These are phyloP conservation scores for Herpotrichia juniperi DNA, from an alignment of 2,329 filamentous ascomycete species.

Conservation along the genomic window DNA sequence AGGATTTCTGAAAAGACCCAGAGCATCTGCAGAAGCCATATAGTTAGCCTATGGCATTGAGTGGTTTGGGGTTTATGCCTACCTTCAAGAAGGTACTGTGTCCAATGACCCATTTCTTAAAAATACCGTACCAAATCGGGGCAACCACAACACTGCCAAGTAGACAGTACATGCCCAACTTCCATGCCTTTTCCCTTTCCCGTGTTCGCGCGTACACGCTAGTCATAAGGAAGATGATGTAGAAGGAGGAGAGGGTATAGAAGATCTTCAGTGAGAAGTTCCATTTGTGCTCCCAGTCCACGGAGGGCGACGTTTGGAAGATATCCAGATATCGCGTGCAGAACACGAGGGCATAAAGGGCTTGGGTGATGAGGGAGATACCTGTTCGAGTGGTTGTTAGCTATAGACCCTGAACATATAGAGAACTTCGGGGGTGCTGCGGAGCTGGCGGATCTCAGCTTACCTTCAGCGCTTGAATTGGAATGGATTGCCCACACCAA, in stretches of 20 bases:
- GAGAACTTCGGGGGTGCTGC: not conserved
- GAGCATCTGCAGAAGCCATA: slow-evolving; percentile 62
- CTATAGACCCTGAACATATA: not conserved
- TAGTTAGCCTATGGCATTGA: not conserved
- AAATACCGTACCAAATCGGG: slow-evolving; percentile 74
- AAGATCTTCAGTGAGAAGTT: slow-evolving; percentile 87
- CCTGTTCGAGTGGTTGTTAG: slow-evolving; percentile 54
- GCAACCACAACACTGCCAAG: slow-evolving; percentile 69
- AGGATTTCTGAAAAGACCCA: slow-evolving; percentile 92
- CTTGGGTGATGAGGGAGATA: slow-evolving; percentile 89
- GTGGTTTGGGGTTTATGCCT: slow-evolving; percentile 1
- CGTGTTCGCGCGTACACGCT: slow-evolving; percentile 84
- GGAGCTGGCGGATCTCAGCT: slow-evolving; percentile 3
- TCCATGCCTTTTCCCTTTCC: slow-evolving; percentile 93
- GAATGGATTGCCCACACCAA: slow-evolving; percentile 89
- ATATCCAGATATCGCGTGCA: slow-evolving; percentile 85
- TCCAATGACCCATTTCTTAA: slow-evolving; percentile 58
- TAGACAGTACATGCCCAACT: slow-evolving; percentile 75
- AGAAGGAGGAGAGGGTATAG: slow-evolving; percentile 83
- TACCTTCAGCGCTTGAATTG: slow-evolving; percentile 85
- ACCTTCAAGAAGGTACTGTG: slow-evolving; percentile 48
- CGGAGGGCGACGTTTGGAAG: slow-evolving; percentile 57
- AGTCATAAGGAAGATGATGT: slow-evolving; percentile 88
- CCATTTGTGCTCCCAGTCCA: slow-evolving; percentile 42
- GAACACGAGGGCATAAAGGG: slow-evolving; percentile 86